Conservation (phyloP, 1,284 basidiomycete genomes). For the Schizophyllum commune region DNA sequence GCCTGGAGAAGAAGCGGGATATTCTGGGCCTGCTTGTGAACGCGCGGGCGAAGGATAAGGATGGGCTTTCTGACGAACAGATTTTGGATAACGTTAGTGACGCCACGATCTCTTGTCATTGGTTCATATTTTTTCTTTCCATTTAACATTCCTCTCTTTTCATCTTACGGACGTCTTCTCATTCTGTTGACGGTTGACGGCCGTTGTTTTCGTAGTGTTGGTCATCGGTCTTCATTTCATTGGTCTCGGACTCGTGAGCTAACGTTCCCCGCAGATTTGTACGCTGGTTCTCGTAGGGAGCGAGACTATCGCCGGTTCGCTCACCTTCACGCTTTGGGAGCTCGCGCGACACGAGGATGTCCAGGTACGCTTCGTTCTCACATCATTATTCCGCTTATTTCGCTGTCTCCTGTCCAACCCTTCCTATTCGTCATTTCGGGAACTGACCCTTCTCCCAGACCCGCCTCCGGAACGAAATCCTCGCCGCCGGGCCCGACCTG, state of each 20-base stretch:
- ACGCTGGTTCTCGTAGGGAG: conserved; percentile 24
- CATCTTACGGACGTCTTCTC: neutral
- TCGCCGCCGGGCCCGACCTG: conserved; percentile 13
- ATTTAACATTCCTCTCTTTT: too few relatives aligned
- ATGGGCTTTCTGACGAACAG: conserved; percentile 14
- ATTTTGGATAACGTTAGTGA: conserved; percentile 22
- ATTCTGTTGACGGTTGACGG: conserved; percentile 11
- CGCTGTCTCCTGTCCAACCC: neutral
- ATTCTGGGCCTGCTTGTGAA: conserved; percentile 17
- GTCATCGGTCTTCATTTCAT: neutral
- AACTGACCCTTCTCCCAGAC: conserved; percentile 5
- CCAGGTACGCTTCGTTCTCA: conserved; percentile 10
- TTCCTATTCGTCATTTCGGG: too few relatives aligned
- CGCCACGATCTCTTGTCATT: neutral
- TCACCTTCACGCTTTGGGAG: conserved; percentile 28
- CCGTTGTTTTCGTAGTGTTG: conserved; percentile 13
- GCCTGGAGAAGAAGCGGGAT: conserved; percentile 8
- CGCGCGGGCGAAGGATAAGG: conserved; percentile 4
- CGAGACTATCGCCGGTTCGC: conserved; percentile 30
- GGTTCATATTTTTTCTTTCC: neutral
- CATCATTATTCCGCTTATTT: neutral
- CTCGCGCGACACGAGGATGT: conserved; percentile 23
- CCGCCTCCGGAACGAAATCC: conserved; percentile 17
- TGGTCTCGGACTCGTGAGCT: too few relatives aligned
- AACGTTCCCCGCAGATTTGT: conserved; percentile 1